Percentiles rank a stretch among this genome's conserved stretches.
phyloP scores from a whole-genome alignment of 495 filamentous ascomycete species.

The Chaetomidium leptoderma region DNA sequence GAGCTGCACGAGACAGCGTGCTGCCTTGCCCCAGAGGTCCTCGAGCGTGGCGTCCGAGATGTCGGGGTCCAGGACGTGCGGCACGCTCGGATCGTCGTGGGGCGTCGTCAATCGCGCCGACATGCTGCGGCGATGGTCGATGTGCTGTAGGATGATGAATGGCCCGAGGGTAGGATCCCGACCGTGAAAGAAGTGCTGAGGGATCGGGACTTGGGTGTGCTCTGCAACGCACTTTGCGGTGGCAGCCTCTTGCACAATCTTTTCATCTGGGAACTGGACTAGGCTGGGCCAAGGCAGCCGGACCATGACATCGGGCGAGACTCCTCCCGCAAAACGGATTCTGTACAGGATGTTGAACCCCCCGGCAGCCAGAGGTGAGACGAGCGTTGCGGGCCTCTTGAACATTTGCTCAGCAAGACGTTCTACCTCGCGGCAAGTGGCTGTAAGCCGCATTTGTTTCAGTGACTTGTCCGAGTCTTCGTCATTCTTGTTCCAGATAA shows the following conservation, averaged over 20 bases:
- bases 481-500: slow-evolving; percentile 24
- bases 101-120: slow-evolving; percentile 26
- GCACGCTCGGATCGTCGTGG: slow-evolving; percentile 13
- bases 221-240: slow-evolving; percentile 30
- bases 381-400: slow-evolving; percentile 10
- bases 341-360: slow-evolving; percentile 25
- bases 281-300: slow-evolving; percentile 14
- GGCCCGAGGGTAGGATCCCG: slow-evolving; percentile 31
- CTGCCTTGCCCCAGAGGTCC: slow-evolving; percentile 28
- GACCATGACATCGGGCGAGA: slow-evolving; percentile 14
- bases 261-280: slow-evolving; percentile 31
- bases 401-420: slow-evolving; percentile 12
- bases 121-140: slow-evolving; percentile 27
- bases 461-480: slow-evolving; percentile 20
- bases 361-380: slow-evolving; percentile 18
- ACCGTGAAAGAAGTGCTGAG: slow-evolving; percentile 26
- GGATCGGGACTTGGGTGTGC: slow-evolving; percentile 33
- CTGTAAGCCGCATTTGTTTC: slow-evolving; percentile 8
- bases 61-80: slow-evolving; percentile 29
- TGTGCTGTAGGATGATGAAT: slow-evolving; percentile 42
- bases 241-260: slow-evolving; percentile 33
- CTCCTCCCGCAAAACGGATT: slow-evolving; percentile 13
- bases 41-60: slow-evolving; percentile 28
- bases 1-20: slow-evolving; percentile 32
- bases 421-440: slow-evolving; percentile 10